A percentile compares a stretch with the other conserved stretches of the same genome.
phyloP scores from a whole-genome alignment of 2,329 filamentous ascomycete species.

The Fusarium austroafricanum region DNA sequence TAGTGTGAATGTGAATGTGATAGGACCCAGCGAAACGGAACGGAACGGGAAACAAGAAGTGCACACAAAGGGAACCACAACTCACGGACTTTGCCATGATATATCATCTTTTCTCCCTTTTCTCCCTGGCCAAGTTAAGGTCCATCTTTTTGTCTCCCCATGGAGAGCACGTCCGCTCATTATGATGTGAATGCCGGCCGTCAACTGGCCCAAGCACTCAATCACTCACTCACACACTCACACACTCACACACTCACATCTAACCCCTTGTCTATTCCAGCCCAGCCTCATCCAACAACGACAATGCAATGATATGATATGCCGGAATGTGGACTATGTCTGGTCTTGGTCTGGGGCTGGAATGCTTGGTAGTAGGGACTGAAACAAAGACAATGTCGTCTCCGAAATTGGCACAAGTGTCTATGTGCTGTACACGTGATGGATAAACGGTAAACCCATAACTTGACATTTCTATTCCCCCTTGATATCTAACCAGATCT shows the following conservation, averaged over 20 bases:
- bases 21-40: slow-evolving; percentile 27
- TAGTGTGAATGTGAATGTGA: slow-evolving; percentile 6
- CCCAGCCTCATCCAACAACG: slow-evolving; percentile 51
- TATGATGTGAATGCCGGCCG: slow-evolving; percentile 30
- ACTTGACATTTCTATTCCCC: neutral
- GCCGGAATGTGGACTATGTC: slow-evolving; percentile 36
- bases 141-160: slow-evolving; percentile 24
- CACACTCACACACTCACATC: neutral
- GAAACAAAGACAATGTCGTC: slow-evolving; percentile 53
- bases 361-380: slow-evolving; percentile 48
- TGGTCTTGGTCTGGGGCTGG: slow-evolving; percentile 43
- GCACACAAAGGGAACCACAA: slow-evolving; percentile 25
- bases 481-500: slow-evolving; percentile 6
- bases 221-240: neutral
- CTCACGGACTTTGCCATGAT: slow-evolving; percentile 40
- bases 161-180: slow-evolving; percentile 21
- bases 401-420: slow-evolving; percentile 41
- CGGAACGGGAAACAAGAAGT: slow-evolving; percentile 23
- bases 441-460: slow-evolving; percentile 11
- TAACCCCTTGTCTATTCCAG: slow-evolving; percentile 40
- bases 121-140: slow-evolving; percentile 6
- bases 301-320: slow-evolving; percentile 49
- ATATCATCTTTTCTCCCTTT: slow-evolving; percentile 38
- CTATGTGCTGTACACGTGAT: slow-evolving; percentile 43
- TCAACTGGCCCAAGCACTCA: slow-evolving; percentile 34